These are phyloP conservation scores for Vicia villosa DNA, from an alignment of 306 rosid genomes.

Conservation along the genomic window DNA sequence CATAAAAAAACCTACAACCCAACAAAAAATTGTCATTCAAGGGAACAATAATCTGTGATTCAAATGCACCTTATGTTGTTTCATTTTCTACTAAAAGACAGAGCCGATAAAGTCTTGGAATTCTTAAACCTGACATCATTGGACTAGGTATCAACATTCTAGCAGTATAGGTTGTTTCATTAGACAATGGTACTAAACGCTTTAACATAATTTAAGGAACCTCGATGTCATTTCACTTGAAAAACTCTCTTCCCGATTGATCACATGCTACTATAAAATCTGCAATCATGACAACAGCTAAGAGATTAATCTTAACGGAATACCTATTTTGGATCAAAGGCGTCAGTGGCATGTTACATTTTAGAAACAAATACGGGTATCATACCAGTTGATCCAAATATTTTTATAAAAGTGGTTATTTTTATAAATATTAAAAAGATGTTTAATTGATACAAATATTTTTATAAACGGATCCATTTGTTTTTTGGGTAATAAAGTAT, in stretches of 20 bases:
- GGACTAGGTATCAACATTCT: conserved; percentile 61
- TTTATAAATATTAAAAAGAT: too few relatives aligned
- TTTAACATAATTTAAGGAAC: conserved; percentile 50
- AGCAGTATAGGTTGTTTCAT: conserved; percentile 54
- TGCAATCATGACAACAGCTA: conserved; percentile 52
- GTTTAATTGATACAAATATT: too few relatives aligned
- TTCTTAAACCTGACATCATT: conserved; percentile 63
- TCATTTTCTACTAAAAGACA: conserved; percentile 67
- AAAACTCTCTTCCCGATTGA: conserved; percentile 65
- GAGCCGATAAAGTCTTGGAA: conserved; percentile 40
- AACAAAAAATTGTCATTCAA: conserved; percentile 42
- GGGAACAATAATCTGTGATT: conserved; percentile 50
- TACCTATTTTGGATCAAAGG: conserved; percentile 38
- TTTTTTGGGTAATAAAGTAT: too few relatives aligned
- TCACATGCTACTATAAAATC: conserved; percentile 65
- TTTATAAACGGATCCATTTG: too few relatives aligned
- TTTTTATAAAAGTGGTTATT: too few relatives aligned
- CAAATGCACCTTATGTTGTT: conserved; percentile 43
- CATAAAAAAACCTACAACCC: conserved; percentile 45
- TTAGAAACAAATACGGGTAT: too few relatives aligned
- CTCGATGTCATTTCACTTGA: conserved; percentile 60
- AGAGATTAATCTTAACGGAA: conserved; percentile 28
- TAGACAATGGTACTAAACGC: conserved; percentile 27
- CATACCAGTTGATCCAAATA: too few relatives aligned
- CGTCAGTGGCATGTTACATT: too few relatives aligned